Evolutionary conservation across 139 green algal species (phyloP).

Genomic region (Mychonastes homosphaera): DNA sequence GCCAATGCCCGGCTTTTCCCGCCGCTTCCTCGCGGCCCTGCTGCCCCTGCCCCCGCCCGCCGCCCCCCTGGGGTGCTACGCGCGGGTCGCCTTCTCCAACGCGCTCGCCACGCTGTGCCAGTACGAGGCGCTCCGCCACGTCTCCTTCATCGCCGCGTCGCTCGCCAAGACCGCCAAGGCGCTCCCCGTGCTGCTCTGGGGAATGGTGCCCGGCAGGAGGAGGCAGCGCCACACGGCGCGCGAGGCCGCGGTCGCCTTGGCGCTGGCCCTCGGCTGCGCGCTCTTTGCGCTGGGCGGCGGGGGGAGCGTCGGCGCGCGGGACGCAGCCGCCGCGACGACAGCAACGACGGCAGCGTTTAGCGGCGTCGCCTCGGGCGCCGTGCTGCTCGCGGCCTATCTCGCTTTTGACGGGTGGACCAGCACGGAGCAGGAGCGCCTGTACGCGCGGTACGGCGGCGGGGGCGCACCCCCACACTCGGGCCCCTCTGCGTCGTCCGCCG

Average conservation of each 20-base stretch:
- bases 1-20: no score
- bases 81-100: slow-evolving; percentile 63
- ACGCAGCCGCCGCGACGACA: background rate
- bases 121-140: slow-evolving; percentile 87
- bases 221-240: slow-evolving; percentile 54
- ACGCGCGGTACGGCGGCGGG: slow-evolving; percentile 49
- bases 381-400: slow-evolving; percentile 74
- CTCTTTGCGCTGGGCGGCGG: slow-evolving; percentile 43
- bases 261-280: slow-evolving; percentile 58
- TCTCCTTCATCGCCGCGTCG: slow-evolving; percentile 79
- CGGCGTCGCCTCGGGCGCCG: slow-evolving; percentile 27
- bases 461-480: background rate
- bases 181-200: slow-evolving; percentile 87
- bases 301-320: background rate
- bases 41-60: no score
- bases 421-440: slow-evolving; percentile 84
- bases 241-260: slow-evolving; percentile 53
- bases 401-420: slow-evolving; percentile 84
- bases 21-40: no score
- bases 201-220: slow-evolving; percentile 55
- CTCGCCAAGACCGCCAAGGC: slow-evolving; percentile 83
- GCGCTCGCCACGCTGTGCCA: slow-evolving; percentile 79
- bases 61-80: slow-evolving; percentile 60
- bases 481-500: background rate
- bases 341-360: no score